Base-by-base conservation (phyloP, 2,329 filamentous ascomycete species). In the Bipolaris sorokiniana region DNA sequence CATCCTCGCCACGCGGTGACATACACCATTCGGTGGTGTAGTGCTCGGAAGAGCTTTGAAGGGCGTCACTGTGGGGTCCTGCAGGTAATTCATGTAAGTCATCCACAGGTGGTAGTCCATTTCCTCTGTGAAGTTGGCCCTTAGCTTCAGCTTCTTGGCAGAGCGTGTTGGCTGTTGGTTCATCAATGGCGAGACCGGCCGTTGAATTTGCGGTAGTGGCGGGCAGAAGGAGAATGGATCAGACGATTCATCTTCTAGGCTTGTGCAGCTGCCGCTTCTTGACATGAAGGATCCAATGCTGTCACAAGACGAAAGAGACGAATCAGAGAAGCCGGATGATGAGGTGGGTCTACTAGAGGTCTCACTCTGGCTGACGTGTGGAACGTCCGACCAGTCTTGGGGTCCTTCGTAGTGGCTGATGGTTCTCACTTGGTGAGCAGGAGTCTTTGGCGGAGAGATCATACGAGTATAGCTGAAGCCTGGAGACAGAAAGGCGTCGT, bases 41-140 rank as follows among this genome's bases (percentile, higher is more conserved):
- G 83, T 86, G 47, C 86, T 86, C 2, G 86, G 86, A 1, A 88
- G 80, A 76, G 85, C 86, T 68, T 88, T 88, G 79, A 88, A 88
- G 0, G 86, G 86, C 1, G 86, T 89, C 46, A 88, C 82, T 3
- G 83, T 86, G 18, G 86, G 86, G 70, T 88, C 86, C 59, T 86
- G 84, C n/a, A 88, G 77, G 69, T 88, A 88, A 51, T 82, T 79
- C 76, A 87, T 84, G 73, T 88, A 89, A 7, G 84, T 86, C 69
- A 86, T 83, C 86, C 86, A 88, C 31, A 89, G 75, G 67, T 89
- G 86, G 54, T 84, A 81, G 68, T 89, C 86, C 85, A 88, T 88
- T 49, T 86, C 85, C 41, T 82, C 76, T 5, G 83, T 87, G 82
- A 86, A 89, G 38, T 74, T 78, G 5, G 75, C 76, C 48, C 73